phyloP scores from a whole-genome alignment of 148 eudicot species.

The Selenicereus undatus region DNA sequence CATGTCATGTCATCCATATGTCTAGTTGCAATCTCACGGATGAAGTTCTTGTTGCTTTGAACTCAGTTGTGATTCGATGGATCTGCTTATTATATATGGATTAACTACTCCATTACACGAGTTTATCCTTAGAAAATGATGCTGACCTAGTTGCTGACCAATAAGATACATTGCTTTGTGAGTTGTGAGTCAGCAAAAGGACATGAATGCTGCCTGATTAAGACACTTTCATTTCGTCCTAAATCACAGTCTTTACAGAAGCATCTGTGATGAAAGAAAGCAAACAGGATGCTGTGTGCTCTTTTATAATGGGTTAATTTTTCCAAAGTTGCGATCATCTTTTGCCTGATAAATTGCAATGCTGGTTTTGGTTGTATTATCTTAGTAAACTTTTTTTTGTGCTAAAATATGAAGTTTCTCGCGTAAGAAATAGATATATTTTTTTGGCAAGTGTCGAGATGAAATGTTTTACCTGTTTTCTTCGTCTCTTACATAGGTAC shows the following conservation, averaged over 20 bases:
- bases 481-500: too few species aligned
- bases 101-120: background rate
- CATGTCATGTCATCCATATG: background rate
- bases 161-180: slow-evolving; percentile 2
- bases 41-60: background rate
- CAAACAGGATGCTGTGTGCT: background rate
- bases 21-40: background rate
- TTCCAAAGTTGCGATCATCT: background rate
- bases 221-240: background rate
- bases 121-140: slow-evolving; percentile 1
- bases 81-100: background rate
- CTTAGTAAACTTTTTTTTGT: too few species aligned
- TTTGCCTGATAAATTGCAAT: background rate
- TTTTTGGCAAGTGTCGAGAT: too few species aligned
- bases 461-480: too few species aligned
- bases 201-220: slow-evolving; percentile 5
- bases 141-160: slow-evolving; percentile 8
- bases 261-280: too few species aligned
- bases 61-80: background rate
- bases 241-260: slow-evolving; percentile 1
- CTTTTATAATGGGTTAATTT: background rate
- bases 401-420: too few species aligned
- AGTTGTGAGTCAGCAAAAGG: slow-evolving; percentile 16
- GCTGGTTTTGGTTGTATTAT: background rate
- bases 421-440: too few species aligned